Conservation (phyloP, 1,284 basidiomycete genomes). For the Neonothopanus nambi region DNA sequence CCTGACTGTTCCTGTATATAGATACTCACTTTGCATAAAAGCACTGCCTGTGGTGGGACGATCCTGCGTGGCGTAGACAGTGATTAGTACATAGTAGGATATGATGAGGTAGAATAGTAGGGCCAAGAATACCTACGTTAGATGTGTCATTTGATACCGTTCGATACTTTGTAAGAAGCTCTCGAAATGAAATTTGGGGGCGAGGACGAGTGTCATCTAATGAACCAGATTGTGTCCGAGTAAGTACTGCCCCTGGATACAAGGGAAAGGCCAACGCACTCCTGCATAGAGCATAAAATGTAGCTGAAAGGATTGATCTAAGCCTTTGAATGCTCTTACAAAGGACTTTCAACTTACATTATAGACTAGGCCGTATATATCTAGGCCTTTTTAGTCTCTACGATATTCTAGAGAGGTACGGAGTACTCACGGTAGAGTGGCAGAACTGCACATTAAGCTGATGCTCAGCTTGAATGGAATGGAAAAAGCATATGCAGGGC, state of each 20-base stretch:
- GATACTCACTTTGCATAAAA: conserved; percentile 23
- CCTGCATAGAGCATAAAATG: conserved; percentile 25
- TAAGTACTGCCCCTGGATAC: not conserved
- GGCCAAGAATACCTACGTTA: conserved; percentile 19
- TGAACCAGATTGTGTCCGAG: not conserved
- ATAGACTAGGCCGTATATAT: conserved; percentile 25
- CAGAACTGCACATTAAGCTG: conserved; percentile 15
- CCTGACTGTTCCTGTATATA: not conserved
- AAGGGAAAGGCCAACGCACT: conserved; percentile 8
- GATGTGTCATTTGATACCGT: conserved; percentile 23
- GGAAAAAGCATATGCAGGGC: not conserved
- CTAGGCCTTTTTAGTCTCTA: conserved; percentile 5
- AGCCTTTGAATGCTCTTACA: not conserved
- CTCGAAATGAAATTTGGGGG: conserved; percentile 24
- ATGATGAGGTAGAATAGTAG: not conserved
- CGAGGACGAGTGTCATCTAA: conserved; percentile 22
- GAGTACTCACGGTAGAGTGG: conserved; percentile 24
- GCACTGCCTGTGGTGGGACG: conserved; percentile 24
- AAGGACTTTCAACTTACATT: conserved; percentile 16
- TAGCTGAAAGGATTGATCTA: conserved; percentile 14
- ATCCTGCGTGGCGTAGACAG: conserved; percentile 13
- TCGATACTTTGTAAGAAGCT: conserved; percentile 22
- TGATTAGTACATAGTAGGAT: not conserved
- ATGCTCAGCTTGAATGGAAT: not conserved
- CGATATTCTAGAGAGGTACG: not conserved